Evolutionary conservation across 2,329 filamentous ascomycete genomes (phyloP), one percentile per base, ranked within the genome.

Genomic region (Trichoderma pleuroti): DNA sequence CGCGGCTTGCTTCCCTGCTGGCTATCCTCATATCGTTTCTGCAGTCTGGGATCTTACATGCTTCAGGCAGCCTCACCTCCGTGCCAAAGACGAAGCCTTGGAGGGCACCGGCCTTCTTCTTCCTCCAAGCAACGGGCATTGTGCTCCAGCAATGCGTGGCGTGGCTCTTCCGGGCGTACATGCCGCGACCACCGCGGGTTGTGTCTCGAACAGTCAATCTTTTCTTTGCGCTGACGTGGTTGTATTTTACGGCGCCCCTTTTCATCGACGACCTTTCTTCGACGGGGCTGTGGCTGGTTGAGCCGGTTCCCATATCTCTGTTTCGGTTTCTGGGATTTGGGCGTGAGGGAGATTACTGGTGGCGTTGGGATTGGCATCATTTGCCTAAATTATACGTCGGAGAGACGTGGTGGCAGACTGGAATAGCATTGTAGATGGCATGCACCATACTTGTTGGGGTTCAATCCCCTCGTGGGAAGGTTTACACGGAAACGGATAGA

Each of bases 221-320:
- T 0, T 26, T 84, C 0, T 91, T 90, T 74, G 86, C 89, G 1
- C 73, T 89, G 6, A 75, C 78, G 0, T 98, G 93, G 93, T 81
- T 97, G 72, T 87, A 89, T 68, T 78, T 83, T 18, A 95, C 92
- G 0, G 86, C 87, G 1, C 84, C 84, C 52, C 78, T 90, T 42
- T 84, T 97, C n/a, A 83, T 89, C 12, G 89, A 97, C 77, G 94
- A 98, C 76, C 90, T 97, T 77, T 86, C 90, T 0, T 84, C 86
- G 12, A 87, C 89, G 1, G 93, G 93, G 0, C 76, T 97, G 0
- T 97, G 92, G 92, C 80, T 97, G 16, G 89, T 89, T 72, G 93
- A 98, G 79, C 93, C 93, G 0, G 81, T 97, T n/a, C 93, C 94
- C 0, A 74, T 95, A 10, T 97, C 93, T 68, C 77, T 86, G 1